A percentile compares a stretch with the other conserved stretches of the same genome.
phyloP scores from a whole-genome alignment of 78 protist species.

The Dictyostelium brefeldianum region DNA sequence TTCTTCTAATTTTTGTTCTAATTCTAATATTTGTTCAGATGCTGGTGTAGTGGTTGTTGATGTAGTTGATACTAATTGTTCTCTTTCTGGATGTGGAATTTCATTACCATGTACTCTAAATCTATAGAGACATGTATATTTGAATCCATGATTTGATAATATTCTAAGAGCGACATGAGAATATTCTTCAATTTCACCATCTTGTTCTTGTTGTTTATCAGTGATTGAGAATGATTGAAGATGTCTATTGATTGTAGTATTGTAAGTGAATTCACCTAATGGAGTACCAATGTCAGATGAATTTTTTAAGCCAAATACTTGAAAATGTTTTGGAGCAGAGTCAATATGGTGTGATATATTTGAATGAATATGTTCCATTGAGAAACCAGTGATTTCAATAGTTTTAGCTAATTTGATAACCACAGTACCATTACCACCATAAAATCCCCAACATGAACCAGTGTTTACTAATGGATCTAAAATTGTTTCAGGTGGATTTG shows the following conservation, averaged over 20 bases:
- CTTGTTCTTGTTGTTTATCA: background rate
- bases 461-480: constrained; percentile 33
- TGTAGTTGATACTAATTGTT: background rate
- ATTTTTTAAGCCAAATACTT: constrained; percentile 33
- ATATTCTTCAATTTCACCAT: constrained; percentile 5
- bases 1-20: background rate
- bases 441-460: constrained; percentile 74
- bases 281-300: constrained; percentile 28
- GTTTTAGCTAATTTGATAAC: constrained; percentile 17
- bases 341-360: constrained; percentile 40
- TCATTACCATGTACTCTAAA: constrained; percentile 45
- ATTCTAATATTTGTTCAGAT: background rate
- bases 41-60: background rate
- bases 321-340: constrained; percentile 43
- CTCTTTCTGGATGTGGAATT: constrained; percentile 5
- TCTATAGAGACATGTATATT: constrained; percentile 68
- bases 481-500: constrained; percentile 67
- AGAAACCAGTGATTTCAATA: background rate
- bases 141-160: constrained; percentile 34
- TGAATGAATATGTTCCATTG: constrained; percentile 52
- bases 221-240: constrained; percentile 25
- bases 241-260: constrained; percentile 12
- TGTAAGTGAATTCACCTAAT: constrained; percentile 32
- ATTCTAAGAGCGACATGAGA: constrained; percentile 26
- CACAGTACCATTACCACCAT: constrained; percentile 31